Evolutionary conservation across 2,329 filamentous ascomycete species (phyloP), one percentile per base, ranked within the genome.

Genomic region (Fusarium sp.): DNA sequence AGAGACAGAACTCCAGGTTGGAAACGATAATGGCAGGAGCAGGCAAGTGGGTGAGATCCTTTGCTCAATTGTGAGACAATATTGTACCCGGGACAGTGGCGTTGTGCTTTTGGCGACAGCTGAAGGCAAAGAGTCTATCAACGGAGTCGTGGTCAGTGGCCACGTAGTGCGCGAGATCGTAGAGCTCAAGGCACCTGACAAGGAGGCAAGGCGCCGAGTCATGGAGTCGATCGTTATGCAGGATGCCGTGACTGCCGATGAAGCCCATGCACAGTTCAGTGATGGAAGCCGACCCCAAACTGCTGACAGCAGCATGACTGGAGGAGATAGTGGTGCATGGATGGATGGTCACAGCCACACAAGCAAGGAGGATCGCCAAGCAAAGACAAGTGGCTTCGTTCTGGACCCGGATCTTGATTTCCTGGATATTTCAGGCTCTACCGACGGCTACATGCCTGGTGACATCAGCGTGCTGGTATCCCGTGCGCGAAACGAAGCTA

Each of bases 391-490:
- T 55, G 91, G 91, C 0, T 96, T 97, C 74, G 81, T 90, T 3
- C 82, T 97, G 8, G 91, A 94, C 61, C 82, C 88, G 0, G 88
- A 91, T 50, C 88, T 99, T 12, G 96, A 99, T 78, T 93, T 98
- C 61, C 88, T 98, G 11, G 95, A 98, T 68, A 86, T 99, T 58
- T 94, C 97, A 19, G 94, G 96, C 3, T 91, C 95, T 72, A 98
- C 95, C 0, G 96, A 99, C 77, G 96, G 96, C 1, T 99, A 98
- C 77, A 98, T 98, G 94, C 95, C 96, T 1, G 96, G 94, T 6
- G 96, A 99, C 78, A 85, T 99, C 39, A 90, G 91, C 18, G 86
- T 98, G 4, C 88, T 99, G 13, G 92, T 97, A 19, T 91, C 93
- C 13, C 88, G 96, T 62, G 95, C 96, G 39, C 89, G 94, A 56